Evolutionary conservation across 2,329 filamentous ascomycete genomes (phyloP).

Genomic region (Zymoseptoria passerinii): DNA sequence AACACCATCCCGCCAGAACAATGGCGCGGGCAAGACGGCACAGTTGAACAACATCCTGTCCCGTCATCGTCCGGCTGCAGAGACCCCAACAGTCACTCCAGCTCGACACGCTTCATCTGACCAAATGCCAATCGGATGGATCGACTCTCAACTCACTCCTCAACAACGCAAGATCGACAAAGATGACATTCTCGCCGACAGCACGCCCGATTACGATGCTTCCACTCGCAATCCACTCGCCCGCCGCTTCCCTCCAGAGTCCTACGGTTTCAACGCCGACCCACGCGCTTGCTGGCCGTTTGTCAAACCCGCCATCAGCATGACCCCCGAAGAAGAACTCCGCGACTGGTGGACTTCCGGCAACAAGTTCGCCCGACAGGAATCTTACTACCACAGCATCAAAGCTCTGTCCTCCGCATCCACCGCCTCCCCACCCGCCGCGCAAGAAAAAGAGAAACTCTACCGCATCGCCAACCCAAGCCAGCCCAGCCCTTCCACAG

Average conservation of each 20-base stretch:
- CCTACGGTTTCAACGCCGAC: background rate
- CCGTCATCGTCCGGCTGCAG: background rate
- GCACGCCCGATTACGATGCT: slow-evolving; percentile 1
- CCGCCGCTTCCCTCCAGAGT: background rate
- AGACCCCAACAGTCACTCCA: background rate
- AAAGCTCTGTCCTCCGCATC: slow-evolving; percentile 4
- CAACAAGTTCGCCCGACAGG: slow-evolving; percentile 26
- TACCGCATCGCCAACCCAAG: slow-evolving; percentile 6
- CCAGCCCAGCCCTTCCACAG: background rate
- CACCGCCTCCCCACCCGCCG: background rate
- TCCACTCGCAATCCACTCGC: background rate
- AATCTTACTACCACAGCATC: slow-evolving; percentile 23
- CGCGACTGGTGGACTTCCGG: slow-evolving; percentile 34
- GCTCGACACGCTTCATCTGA: background rate
- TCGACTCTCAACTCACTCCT: background rate
- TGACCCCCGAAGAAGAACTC: slow-evolving; percentile 30
- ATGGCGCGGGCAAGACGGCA: background rate
- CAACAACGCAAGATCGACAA: background rate
- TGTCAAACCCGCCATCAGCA: background rate
- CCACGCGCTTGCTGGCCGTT: background rate
- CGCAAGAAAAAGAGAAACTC: background rate
- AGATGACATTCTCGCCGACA: slow-evolving; percentile 3
- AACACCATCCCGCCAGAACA: background rate
- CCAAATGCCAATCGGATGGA: background rate
- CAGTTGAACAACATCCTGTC: background rate